Percentiles rank a stretch among this genome's conserved stretches.
Conservation (phyloP, 176 grass and related monocot genomes). For the Neostapfia colusana region DNA sequence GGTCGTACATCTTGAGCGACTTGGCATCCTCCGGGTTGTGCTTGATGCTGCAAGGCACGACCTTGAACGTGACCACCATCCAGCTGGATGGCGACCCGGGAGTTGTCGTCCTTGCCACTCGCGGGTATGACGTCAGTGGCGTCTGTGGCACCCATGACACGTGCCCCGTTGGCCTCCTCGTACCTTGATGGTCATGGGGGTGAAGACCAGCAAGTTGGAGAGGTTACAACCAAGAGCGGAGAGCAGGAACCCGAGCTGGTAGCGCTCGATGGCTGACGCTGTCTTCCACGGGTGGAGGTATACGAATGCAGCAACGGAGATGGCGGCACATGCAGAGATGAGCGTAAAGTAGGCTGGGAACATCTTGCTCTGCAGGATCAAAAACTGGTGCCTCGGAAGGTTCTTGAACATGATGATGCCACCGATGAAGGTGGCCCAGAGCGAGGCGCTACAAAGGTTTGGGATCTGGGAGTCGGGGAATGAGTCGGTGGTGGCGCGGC, state of each 20-base stretch:
- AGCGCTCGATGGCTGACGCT: slow-evolving; percentile 63
- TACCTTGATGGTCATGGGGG: slow-evolving; percentile 97
- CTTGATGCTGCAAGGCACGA: too few relatives aligned
- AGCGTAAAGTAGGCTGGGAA: slow-evolving; percentile 91
- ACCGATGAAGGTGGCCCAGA: slow-evolving; percentile 98
- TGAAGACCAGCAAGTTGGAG: slow-evolving; percentile 93
- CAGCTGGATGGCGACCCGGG: too few relatives aligned
- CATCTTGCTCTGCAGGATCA: slow-evolving; percentile 91
- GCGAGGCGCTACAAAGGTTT: too few relatives aligned
- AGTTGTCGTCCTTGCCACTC: too few relatives aligned
- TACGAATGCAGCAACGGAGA: slow-evolving; percentile 79
- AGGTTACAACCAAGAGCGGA: slow-evolving; percentile 75
- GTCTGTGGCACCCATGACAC: too few relatives aligned
- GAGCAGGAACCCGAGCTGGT: slow-evolving; percentile 90
- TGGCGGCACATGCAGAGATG: slow-evolving; percentile 62
- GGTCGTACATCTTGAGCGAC: too few relatives aligned
- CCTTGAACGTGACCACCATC: too few relatives aligned
- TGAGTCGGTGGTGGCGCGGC: too few relatives aligned
- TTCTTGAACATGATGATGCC: slow-evolving; percentile 99
- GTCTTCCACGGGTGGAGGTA: slow-evolving; percentile 94
- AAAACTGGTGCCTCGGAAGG: slow-evolving; percentile 92
- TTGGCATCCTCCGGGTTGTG: too few relatives aligned
- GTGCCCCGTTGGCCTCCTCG: too few relatives aligned
- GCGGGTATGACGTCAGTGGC: too few relatives aligned
- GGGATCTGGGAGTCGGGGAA: too few relatives aligned